Evolutionary conservation across 2,329 filamentous ascomycete genomes (phyloP).

Genomic region (Diaporthe sp.): DNA sequence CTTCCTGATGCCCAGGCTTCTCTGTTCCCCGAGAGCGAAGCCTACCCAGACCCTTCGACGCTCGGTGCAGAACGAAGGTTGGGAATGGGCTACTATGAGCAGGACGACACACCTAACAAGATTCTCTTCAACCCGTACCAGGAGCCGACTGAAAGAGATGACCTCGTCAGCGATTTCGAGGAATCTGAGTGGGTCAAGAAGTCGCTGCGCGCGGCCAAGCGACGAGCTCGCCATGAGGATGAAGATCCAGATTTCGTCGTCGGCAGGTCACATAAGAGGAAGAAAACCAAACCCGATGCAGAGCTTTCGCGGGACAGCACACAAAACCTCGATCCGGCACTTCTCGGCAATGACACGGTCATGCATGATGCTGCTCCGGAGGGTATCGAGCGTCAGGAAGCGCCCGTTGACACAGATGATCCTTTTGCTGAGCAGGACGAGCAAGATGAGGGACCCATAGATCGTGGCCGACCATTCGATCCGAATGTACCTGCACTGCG

Average conservation of each 20-base stretch:
- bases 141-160: slow-evolving; percentile 60
- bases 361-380: slow-evolving; percentile 44
- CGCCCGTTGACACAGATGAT: slow-evolving; percentile 28
- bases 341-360: slow-evolving; percentile 51
- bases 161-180: slow-evolving; percentile 58
- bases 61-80: slow-evolving; percentile 64
- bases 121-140: slow-evolving; percentile 74
- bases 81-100: slow-evolving; percentile 73
- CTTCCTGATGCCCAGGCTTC: slow-evolving; percentile 33
- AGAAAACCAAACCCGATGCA: slow-evolving; percentile 56
- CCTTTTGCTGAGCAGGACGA: slow-evolving; percentile 29
- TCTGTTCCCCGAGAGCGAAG: slow-evolving; percentile 42
- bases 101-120: slow-evolving; percentile 69
- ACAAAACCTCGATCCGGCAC: slow-evolving; percentile 67
- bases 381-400: slow-evolving; percentile 21
- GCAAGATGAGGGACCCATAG: slow-evolving; percentile 21
- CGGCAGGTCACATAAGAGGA: slow-evolving; percentile 60
- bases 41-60: slow-evolving; percentile 65
- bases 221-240: slow-evolving; percentile 65
- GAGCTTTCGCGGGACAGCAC: slow-evolving; percentile 52
- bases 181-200: slow-evolving; percentile 70
- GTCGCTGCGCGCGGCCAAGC: slow-evolving; percentile 66
- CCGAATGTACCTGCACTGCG: slow-evolving; percentile 64
- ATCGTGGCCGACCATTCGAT: slow-evolving; percentile 52
- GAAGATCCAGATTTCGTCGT: slow-evolving; percentile 68